Conservation (phyloP, 148 eudicot genomes). For the Heliosperma pusillum region DNA sequence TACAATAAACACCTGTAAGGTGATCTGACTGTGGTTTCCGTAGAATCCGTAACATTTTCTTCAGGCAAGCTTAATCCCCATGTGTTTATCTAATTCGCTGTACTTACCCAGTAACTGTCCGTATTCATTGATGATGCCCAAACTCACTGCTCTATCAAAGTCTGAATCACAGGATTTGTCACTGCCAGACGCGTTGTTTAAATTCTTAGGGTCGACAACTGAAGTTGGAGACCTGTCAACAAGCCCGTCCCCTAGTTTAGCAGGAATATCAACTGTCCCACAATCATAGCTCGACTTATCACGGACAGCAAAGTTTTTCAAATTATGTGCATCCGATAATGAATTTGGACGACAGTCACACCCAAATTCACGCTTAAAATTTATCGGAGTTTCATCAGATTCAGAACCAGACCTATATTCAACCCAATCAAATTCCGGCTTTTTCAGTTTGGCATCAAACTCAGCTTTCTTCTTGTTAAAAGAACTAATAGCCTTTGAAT, state of each 20-base stretch:
- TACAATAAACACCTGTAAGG: background rate
- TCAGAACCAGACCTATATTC: background rate
- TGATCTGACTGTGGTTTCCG: background rate
- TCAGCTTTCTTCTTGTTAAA: background rate
- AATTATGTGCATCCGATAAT: background rate
- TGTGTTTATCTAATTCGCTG: conserved; percentile 28
- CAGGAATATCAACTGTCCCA: background rate
- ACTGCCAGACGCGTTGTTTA: background rate
- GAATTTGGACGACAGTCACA: too few species aligned
- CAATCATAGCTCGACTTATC: background rate
- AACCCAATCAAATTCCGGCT: background rate
- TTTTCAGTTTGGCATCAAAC: background rate
- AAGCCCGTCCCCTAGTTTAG: background rate
- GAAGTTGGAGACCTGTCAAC: background rate
- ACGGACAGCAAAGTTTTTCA: background rate
- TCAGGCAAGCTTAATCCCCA: conserved; percentile 12
- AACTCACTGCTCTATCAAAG: conserved; percentile 20
- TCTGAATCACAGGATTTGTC: too few species aligned
- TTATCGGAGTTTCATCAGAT: too few species aligned
- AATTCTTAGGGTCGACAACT: background rate
- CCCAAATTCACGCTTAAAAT: too few species aligned
- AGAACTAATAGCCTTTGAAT: background rate
- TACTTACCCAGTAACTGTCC: conserved; percentile 27
- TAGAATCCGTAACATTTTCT: background rate
- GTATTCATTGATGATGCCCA: conserved; percentile 25